Base-by-base conservation (phyloP, 2,329 filamentous ascomycete species). In the Monilinia vaccinii-corymbosi region DNA sequence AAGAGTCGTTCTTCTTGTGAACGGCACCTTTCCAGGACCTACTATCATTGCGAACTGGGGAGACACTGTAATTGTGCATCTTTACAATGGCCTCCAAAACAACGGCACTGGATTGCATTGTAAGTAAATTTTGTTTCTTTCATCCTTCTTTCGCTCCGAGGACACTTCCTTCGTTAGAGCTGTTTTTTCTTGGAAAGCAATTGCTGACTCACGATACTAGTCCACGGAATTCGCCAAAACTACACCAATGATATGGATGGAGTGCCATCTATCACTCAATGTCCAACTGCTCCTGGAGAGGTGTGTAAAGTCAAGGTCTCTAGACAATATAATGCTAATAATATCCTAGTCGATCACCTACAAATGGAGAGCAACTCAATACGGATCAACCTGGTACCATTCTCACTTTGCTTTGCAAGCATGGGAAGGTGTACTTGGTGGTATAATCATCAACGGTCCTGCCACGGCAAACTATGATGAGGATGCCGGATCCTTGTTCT, bases 381-480 rank as follows among this genome's bases (percentile, higher is more conserved):
- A 65, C 14, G 46, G 46, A 18, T 25, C 46, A 42, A 50, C 46
- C 2, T 50, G 56, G 56, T 58, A 50, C 56, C 83, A 86, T 69
- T 81, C 78, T 2, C 83, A 86, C 67, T 80, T 80, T 64, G 72
- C 72, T 14, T 64, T 72, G 14, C 75, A 77, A 65, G 75, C 76
- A 50, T 77, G 73, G 70, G 77, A 85, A 49, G 85, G 84, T 1
- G 71, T 86, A 0, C 75, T 81, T 36, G 85, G 84, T 0, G 77
- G 76, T 1, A 81, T 88, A 23, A 70, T 85, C n/a, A 82, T 86
- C 66, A 77, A 84, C 53, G 83, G 83, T 0, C 83, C 83, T 1
- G 77, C 81, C 0, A 78, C 79, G 0, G 75, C 78, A 5, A 65
- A 84, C 68, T 86, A 85, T 65, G 83, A 88, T 60, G 74, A 78